A percentile compares a stretch with the other conserved stretches of the same genome.
phyloP scores from a whole-genome alignment of 208 protist genomes.

The Acanthamoeba sp. region DNA sequence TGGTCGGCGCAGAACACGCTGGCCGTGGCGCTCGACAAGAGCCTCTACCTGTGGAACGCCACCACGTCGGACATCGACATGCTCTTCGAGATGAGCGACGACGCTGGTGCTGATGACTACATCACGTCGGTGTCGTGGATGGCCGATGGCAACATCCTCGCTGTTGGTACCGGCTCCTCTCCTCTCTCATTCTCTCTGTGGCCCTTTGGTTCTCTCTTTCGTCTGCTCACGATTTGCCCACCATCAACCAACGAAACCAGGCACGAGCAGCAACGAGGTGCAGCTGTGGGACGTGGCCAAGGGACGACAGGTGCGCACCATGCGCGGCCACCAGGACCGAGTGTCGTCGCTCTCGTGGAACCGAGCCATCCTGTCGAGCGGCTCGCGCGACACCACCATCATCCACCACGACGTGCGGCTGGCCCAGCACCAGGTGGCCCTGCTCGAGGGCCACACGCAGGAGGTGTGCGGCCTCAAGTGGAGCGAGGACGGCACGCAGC shows the following conservation, averaged over 20 bases:
- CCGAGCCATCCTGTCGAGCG: conserved; percentile 93
- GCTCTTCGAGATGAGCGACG: conserved; percentile 90
- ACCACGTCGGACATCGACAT: conserved; percentile 93
- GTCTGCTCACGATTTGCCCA: too few species aligned
- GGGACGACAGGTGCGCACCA: conserved; percentile 88
- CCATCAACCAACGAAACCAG: too few species aligned
- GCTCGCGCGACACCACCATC: conserved; percentile 96
- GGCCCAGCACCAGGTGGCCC: conserved; percentile 81
- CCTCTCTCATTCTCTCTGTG: too few species aligned
- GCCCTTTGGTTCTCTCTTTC: too few species aligned
- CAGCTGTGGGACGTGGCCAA: conserved; percentile 89
- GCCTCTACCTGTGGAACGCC: conserved; percentile 99
- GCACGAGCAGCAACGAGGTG: conserved; percentile 88
- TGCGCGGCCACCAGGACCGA: conserved; percentile 93
- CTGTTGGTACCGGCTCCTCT: too few species aligned
- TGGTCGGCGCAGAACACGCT: too few species aligned
- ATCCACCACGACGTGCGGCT: conserved; percentile 95
- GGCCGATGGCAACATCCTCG: conserved; percentile 92
- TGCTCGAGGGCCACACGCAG: conserved; percentile 93
- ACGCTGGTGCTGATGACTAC: conserved; percentile 87
- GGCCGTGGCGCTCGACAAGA: conserved; percentile 96
- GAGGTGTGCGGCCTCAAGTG: conserved; percentile 98
- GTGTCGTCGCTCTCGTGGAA: conserved; percentile 97
- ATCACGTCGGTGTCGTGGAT: conserved; percentile 96
- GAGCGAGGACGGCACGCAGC: conserved; percentile 93